A percentile compares a stretch with the other conserved stretches of the same genome.
These are phyloP conservation scores for Saccharum hybrid DNA, from an alignment of 202 grass and related monocot genomes.

Conservation along the genomic window DNA sequence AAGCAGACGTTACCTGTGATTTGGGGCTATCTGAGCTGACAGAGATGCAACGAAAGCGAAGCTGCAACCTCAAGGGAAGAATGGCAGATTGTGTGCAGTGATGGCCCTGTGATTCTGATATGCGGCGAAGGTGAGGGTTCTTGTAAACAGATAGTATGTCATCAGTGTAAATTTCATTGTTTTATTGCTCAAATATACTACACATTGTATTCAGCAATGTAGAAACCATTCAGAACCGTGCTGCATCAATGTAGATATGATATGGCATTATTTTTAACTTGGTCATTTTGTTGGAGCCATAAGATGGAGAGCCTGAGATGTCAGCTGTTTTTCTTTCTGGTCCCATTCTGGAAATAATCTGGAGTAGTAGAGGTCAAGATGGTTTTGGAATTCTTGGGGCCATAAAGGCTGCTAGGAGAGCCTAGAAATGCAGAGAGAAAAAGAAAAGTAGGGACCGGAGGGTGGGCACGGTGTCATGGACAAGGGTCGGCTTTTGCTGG, in stretches of 20 bases:
- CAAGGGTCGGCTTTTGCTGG: constrained; percentile 24
- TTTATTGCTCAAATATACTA: constrained; percentile 15
- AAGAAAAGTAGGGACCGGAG: constrained; percentile 19
- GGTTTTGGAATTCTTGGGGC: constrained; percentile 23
- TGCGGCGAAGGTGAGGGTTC: constrained; percentile 47
- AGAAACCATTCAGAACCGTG: background rate
- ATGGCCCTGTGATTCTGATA: background rate
- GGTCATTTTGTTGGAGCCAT: background rate
- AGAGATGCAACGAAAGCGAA: constrained; percentile 41
- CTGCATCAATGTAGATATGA: background rate
- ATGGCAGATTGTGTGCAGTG: background rate
- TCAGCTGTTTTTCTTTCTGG: background rate
- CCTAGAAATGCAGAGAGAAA: background rate
- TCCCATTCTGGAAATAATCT: background rate
- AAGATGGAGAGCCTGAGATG: constrained; percentile 8
- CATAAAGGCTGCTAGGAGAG: constrained; percentile 30
- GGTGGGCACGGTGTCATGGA: constrained; percentile 40
- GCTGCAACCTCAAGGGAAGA: constrained; percentile 22
- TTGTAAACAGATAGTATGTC: constrained; percentile 26
- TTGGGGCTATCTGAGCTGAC: constrained; percentile 36
- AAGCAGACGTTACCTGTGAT: background rate
- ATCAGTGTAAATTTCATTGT: constrained; percentile 57
- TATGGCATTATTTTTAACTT: background rate
- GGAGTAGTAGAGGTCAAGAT: background rate
- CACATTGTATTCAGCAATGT: background rate